phyloP scores from a whole-genome alignment of 495 filamentous ascomycete genomes.

The Penicillium ochrochloron region DNA sequence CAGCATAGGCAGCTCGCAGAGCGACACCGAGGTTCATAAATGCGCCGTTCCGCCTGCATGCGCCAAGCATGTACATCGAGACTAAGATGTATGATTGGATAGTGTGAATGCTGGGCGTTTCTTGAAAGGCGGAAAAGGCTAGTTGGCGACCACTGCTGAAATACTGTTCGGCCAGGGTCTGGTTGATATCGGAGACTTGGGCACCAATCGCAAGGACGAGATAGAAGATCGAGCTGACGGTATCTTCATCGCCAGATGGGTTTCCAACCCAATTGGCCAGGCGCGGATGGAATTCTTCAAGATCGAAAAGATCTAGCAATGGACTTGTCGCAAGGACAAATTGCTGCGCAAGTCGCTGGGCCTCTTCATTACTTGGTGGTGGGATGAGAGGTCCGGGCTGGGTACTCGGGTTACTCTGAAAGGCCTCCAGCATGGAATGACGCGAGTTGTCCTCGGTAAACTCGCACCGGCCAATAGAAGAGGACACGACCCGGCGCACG shows the following conservation, averaged over 20 bases:
- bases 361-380: constrained; percentile 42
- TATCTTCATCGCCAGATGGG: constrained; percentile 47
- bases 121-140: constrained; percentile 59
- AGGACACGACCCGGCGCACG: constrained; percentile 73
- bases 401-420: constrained; percentile 45
- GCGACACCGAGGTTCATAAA: constrained; percentile 61
- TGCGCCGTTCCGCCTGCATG: constrained; percentile 64
- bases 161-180: constrained; percentile 49
- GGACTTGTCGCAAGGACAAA: constrained; percentile 49
- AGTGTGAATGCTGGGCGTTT: constrained; percentile 59
- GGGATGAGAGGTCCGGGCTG: constrained; percentile 35
- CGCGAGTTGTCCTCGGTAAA: constrained; percentile 73
- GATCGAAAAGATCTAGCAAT: constrained; percentile 45
- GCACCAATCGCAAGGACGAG: constrained; percentile 64
- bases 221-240: constrained; percentile 59
- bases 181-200: constrained; percentile 55
- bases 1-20: constrained; percentile 60
- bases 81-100: constrained; percentile 63
- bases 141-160: constrained; percentile 61
- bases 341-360: constrained; percentile 43
- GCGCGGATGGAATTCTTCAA: constrained; percentile 41
- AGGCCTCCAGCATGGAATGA: constrained; percentile 69
- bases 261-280: constrained; percentile 49
- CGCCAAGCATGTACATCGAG: constrained; percentile 63
- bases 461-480: constrained; percentile 63